Conservation (phyloP, 768 basidiomycete genomes). For the Holtermannia corniformis region DNA sequence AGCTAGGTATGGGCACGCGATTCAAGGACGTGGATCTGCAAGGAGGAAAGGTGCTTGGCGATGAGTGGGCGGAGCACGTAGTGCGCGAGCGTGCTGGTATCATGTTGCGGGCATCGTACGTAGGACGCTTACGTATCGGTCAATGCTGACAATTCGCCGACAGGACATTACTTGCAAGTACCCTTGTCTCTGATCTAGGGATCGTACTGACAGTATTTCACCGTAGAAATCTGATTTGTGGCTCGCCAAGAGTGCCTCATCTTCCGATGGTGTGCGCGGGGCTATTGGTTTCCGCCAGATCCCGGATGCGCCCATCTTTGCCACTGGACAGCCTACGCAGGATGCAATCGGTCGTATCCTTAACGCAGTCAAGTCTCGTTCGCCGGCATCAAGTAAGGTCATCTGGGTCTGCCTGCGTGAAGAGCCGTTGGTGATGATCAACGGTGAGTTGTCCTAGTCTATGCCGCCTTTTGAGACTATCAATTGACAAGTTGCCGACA, state of each 20-base stretch:
- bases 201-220: neutral
- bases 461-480: neutral
- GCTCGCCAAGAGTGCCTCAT: constrained; percentile 46
- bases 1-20: constrained; percentile 37
- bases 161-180: neutral
- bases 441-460: constrained; percentile 49
- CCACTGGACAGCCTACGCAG: constrained; percentile 82
- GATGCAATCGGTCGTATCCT: constrained; percentile 80
- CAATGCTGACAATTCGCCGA: neutral
- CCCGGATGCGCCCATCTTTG: constrained; percentile 70
- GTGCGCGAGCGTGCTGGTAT: constrained; percentile 90
- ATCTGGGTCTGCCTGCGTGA: constrained; percentile 92
- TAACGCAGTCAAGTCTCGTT: constrained; percentile 50
- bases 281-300: constrained; percentile 89
- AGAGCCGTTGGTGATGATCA: constrained; percentile 50
- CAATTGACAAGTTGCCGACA: too few relatives aligned
- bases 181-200: neutral
- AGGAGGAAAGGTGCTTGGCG: constrained; percentile 79
- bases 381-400: constrained; percentile 56
- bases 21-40: constrained; percentile 57
- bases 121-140: constrained; percentile 10
- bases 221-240: constrained; percentile 83
- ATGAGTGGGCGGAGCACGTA: constrained; percentile 92
- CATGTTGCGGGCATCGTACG: constrained; percentile 77
- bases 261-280: constrained; percentile 60